A percentile compares a stretch with the other conserved stretches of the same genome.
Conservation (phyloP, 129 eudicot species). For the Tagetes erecta region DNA sequence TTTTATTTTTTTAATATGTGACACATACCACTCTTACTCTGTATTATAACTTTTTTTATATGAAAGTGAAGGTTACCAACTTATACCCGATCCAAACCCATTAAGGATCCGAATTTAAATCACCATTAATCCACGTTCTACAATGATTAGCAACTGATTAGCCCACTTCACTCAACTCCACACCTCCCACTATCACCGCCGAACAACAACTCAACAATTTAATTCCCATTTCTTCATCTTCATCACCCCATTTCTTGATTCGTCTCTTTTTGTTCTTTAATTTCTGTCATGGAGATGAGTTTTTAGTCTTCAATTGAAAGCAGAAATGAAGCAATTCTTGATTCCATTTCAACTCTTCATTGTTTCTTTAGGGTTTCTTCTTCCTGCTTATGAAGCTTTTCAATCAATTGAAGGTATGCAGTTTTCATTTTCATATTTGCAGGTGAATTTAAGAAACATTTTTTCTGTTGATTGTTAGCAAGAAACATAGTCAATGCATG, state of each 20-base stretch:
- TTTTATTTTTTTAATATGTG: too few relatives aligned
- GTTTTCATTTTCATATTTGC: conserved; percentile 2
- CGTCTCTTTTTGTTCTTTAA: conserved; percentile 15
- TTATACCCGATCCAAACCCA: not conserved
- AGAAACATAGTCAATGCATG: not conserved
- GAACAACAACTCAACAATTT: too few relatives aligned
- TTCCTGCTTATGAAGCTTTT: conserved; percentile 49
- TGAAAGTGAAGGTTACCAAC: not conserved
- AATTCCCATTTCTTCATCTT: too few relatives aligned
- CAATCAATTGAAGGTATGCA: conserved; percentile 61
- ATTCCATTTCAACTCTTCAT: conserved; percentile 47
- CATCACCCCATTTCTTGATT: conserved; percentile 9
- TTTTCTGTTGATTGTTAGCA: not conserved
- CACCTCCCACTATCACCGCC: conserved; percentile 3
- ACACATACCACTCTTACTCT: too few relatives aligned
- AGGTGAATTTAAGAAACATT: not conserved
- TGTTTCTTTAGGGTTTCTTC: conserved; percentile 50
- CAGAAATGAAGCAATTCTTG: conserved; percentile 49
- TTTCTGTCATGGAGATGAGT: conserved; percentile 8
- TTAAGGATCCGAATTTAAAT: not conserved
- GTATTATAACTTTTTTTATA: not conserved
- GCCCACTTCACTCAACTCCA: not conserved
- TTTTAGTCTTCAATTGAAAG: conserved; percentile 3
- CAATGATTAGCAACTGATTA: conserved; percentile 5
- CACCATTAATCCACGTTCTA: conserved; percentile 6